Evolutionary conservation across 805 yeast genomes (phyloP).

Genomic region (Candida nanaspora): DNA sequence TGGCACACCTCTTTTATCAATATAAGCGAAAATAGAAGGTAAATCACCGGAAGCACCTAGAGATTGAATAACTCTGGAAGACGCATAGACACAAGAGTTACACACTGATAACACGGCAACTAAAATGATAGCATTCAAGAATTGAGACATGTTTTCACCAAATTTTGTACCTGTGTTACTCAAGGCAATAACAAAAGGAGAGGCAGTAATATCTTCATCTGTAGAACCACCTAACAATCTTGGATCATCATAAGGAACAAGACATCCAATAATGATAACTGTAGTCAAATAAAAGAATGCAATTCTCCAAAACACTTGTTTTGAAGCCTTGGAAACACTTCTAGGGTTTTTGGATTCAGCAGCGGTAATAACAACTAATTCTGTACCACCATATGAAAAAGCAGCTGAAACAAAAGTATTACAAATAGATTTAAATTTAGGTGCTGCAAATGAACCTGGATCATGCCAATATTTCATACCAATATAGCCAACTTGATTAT

Average conservation of each 20-base stretch:
- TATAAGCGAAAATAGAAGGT: conserved; percentile 50
- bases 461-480: conserved; percentile 45
- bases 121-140: conserved; percentile 59
- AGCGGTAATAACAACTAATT: conserved; percentile 61
- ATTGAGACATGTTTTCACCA: conserved; percentile 41
- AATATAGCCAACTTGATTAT: conserved; percentile 29
- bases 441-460: conserved; percentile 47
- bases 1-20: conserved; percentile 66
- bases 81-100: conserved; percentile 63
- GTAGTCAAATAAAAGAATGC: conserved; percentile 54
- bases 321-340: conserved; percentile 65
- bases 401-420: conserved; percentile 44
- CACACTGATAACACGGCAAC: conserved; percentile 66
- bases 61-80: conserved; percentile 60
- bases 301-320: conserved; percentile 63
- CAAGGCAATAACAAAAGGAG: conserved; percentile 75
- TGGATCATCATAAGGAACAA: conserved; percentile 55
- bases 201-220: conserved; percentile 52
- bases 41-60: conserved; percentile 58
- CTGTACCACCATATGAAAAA: conserved; percentile 45
- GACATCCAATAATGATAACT: conserved; percentile 58
- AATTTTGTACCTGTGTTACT: conserved; percentile 56
- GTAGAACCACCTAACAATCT: conserved; percentile 41
- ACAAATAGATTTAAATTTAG: conserved; percentile 47
- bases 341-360: conserved; percentile 67